phyloP scores from a whole-genome alignment of 2,329 filamentous ascomycete species.

The Zopfia rhizophila region DNA sequence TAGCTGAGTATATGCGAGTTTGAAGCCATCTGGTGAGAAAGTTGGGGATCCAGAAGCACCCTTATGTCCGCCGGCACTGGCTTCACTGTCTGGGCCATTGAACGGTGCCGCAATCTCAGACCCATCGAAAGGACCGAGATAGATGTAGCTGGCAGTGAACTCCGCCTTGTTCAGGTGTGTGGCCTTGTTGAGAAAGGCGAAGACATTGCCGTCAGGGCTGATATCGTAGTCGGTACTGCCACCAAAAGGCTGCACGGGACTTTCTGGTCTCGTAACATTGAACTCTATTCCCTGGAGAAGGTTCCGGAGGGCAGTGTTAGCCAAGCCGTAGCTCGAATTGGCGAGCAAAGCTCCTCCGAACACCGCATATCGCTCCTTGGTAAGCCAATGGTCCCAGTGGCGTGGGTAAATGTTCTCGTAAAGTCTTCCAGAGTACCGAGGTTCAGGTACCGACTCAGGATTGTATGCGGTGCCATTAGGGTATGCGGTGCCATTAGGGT shows the following conservation, averaged over 20 bases:
- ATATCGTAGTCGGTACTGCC: slow-evolving; percentile 79
- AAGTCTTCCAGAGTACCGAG: slow-evolving; percentile 70
- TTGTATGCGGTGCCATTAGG: no score
- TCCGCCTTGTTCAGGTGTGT: slow-evolving; percentile 73
- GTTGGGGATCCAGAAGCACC: slow-evolving; percentile 71
- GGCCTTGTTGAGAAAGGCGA: slow-evolving; percentile 73
- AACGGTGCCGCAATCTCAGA: slow-evolving; percentile 51
- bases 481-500: no score
- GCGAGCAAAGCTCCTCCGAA: slow-evolving; percentile 71
- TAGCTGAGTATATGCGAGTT: slow-evolving; percentile 78
- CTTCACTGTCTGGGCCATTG: slow-evolving; percentile 1
- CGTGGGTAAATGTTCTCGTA: slow-evolving; percentile 78
- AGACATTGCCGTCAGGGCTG: slow-evolving; percentile 67
- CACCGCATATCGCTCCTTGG: slow-evolving; percentile 72
- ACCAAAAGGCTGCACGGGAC: slow-evolving; percentile 77
- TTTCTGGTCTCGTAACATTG: slow-evolving; percentile 63
- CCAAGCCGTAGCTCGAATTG: not conserved
- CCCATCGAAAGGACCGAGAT: slow-evolving; percentile 71
- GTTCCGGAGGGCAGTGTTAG: slow-evolving; percentile 45
- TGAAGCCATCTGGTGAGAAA: slow-evolving; percentile 76
- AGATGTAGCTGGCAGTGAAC: slow-evolving; percentile 81
- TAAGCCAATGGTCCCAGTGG: slow-evolving; percentile 79
- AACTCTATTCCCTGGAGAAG: slow-evolving; percentile 70
- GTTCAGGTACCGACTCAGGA: slow-evolving; percentile 65
- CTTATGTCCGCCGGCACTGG: slow-evolving; percentile 53